Percentiles rank a stretch among this genome's conserved stretches.
These are phyloP conservation scores for Annulohypoxylon stygium DNA, from an alignment of 495 filamentous ascomycete species.

Conservation along the genomic window DNA sequence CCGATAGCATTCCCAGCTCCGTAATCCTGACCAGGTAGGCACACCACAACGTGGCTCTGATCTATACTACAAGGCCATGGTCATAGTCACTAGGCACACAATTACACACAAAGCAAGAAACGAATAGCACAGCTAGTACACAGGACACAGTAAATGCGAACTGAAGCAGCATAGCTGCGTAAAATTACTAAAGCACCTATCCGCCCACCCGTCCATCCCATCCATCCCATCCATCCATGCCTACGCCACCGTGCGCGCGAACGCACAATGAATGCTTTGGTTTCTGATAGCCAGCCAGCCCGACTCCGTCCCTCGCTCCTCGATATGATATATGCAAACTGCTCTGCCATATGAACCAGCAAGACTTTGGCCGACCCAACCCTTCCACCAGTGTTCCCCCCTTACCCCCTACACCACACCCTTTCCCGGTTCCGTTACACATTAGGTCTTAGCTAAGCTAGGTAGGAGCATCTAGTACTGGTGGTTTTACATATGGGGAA, in stretches of 20 bases:
- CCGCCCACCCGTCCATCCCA: neutral
- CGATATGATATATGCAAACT: neutral
- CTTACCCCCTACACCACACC: neutral
- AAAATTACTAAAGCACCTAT: conserved; percentile 13
- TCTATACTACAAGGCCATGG: neutral
- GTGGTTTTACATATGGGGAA: conserved; percentile 21
- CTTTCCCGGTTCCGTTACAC: conserved; percentile 20
- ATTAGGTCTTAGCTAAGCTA: conserved; percentile 26
- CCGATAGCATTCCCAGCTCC: neutral
- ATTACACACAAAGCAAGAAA: neutral
- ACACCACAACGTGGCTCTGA: neutral
- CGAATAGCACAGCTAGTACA: neutral
- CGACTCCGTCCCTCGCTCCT: conserved; percentile 5
- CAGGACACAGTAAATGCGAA: neutral
- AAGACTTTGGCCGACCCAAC: neutral
- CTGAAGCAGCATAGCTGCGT: neutral
- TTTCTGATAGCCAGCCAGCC: neutral
- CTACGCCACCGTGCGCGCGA: neutral
- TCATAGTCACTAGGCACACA: too few species aligned
- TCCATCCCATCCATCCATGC: neutral
- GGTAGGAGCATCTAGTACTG: conserved; percentile 6
- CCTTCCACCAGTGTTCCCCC: neutral
- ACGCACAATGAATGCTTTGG: conserved; percentile 11
- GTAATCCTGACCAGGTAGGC: neutral
- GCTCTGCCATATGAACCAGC: conserved; percentile 10